Conservation (phyloP, 2,329 filamentous ascomycete genomes). For the Sporothrix phasma region DNA sequence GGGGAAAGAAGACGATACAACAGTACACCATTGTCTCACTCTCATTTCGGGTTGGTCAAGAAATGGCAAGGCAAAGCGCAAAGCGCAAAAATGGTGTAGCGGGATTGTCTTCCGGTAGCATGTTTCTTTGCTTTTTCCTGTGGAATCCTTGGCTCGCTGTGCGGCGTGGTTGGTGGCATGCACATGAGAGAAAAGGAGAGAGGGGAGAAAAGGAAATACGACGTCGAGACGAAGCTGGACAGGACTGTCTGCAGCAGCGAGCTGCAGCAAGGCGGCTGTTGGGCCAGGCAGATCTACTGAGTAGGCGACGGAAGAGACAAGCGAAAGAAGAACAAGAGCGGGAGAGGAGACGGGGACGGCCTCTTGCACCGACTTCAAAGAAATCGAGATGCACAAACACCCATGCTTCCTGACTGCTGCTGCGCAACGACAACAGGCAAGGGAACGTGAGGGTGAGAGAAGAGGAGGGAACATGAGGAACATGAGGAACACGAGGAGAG, state of each 20-base stretch:
- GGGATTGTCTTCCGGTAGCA: not conserved
- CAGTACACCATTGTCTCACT: too few species aligned
- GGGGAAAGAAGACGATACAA: too few species aligned
- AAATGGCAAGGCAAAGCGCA: not conserved
- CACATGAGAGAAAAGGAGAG: not conserved
- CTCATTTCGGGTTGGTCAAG: not conserved
- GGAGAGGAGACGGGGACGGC: not conserved
- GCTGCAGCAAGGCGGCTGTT: too few species aligned
- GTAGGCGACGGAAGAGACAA: too few species aligned
- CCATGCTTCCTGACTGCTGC: not conserved
- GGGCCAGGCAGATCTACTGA: too few species aligned
- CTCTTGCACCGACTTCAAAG: not conserved
- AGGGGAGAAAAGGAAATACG: not conserved
- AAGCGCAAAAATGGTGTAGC: not conserved
- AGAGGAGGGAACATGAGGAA: too few species aligned
- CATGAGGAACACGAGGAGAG: too few species aligned
- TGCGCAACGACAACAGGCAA: not conserved
- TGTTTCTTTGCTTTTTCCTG: not conserved
- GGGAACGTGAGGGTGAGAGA: not conserved
- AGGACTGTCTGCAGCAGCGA: too few species aligned
- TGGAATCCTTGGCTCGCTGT: not conserved
- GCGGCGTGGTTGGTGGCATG: slow-evolving; percentile 2
- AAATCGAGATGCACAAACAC: too few species aligned
- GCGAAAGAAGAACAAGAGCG: not conserved
- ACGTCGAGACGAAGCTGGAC: not conserved